These are phyloP conservation scores for Dipodascus albidus DNA, from an alignment of 805 yeast species.

Conservation along the genomic window DNA sequence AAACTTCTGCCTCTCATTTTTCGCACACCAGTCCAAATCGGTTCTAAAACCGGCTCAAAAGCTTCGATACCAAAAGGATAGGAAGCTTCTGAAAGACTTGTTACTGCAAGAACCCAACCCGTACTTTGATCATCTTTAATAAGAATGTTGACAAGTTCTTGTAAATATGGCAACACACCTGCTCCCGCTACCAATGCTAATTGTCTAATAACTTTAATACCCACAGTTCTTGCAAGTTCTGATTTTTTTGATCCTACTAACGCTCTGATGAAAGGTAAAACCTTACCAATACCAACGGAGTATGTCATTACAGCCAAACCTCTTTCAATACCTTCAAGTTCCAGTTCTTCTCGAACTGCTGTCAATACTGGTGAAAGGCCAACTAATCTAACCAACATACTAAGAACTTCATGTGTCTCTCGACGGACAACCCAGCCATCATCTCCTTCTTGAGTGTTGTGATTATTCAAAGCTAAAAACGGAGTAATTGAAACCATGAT, in stretches of 20 bases:
- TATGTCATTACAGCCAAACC: conserved; percentile 77
- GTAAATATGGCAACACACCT: conserved; percentile 63
- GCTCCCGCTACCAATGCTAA: conserved; percentile 58
- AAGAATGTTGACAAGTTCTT: conserved; percentile 52
- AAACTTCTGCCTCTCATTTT: conserved; percentile 67
- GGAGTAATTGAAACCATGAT: neutral
- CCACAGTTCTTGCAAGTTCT: conserved; percentile 80
- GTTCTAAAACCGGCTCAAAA: conserved; percentile 62
- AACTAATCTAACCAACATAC: conserved; percentile 66
- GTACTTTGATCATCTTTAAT: conserved; percentile 60
- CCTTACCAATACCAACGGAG: conserved; percentile 57
- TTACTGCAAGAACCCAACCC: conserved; percentile 58
- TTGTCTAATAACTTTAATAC: conserved; percentile 66
- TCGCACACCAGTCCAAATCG: conserved; percentile 70
- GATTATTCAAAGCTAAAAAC: neutral
- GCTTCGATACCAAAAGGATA: conserved; percentile 86
- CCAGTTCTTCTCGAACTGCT: conserved; percentile 69
- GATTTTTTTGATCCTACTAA: conserved; percentile 65
- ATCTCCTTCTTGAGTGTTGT: conserved; percentile 29
- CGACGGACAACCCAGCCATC: conserved; percentile 63
- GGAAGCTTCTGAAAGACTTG: conserved; percentile 70
- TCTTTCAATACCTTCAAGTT: conserved; percentile 63
- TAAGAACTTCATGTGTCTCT: conserved; percentile 70
- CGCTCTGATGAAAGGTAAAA: conserved; percentile 74
- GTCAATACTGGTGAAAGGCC: conserved; percentile 77